Evolutionary conservation across 108 stramenopile genomes (phyloP).

Genomic region (Asterionellopsis glacialis): DNA sequence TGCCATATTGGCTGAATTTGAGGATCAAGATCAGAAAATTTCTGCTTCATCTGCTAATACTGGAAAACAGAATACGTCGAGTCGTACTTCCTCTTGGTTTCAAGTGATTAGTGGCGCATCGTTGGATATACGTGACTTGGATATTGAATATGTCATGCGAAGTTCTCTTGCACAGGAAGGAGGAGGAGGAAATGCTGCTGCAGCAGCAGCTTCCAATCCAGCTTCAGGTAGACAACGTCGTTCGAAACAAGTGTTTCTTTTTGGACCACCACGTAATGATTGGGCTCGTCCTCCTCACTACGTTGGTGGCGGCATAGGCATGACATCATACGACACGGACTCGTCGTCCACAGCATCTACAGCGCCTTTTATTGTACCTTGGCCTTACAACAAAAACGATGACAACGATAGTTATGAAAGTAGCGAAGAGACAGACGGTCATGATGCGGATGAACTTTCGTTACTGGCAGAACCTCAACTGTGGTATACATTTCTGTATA

Average conservation of each 20-base stretch:
- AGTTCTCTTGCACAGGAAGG: constrained; percentile 23
- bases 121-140: constrained; percentile 49
- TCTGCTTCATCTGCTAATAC: constrained; percentile 12
- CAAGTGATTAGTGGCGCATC: constrained; percentile 16
- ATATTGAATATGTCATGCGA: constrained; percentile 54
- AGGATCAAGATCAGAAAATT: constrained; percentile 26
- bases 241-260: constrained; percentile 37
- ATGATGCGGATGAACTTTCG: background rate
- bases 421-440: background rate
- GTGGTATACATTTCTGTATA: constrained; percentile 67
- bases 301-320: constrained; percentile 74
- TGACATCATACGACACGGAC: constrained; percentile 34
- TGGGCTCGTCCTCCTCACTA: constrained; percentile 66
- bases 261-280: constrained; percentile 51
- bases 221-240: constrained; percentile 4
- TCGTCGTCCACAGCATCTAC: background rate
- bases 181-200: constrained; percentile 20
- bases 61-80: constrained; percentile 4
- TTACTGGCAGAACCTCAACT: constrained; percentile 5
- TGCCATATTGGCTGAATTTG: constrained; percentile 44
- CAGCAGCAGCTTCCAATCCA: constrained; percentile 12
- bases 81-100: constrained; percentile 17
- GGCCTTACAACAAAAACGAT: constrained; percentile 46
- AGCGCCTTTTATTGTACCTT: constrained; percentile 26
- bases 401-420: background rate